Evolutionary conservation across 1,284 basidiomycete species (phyloP).

Genomic region (Moniliella sp.): DNA sequence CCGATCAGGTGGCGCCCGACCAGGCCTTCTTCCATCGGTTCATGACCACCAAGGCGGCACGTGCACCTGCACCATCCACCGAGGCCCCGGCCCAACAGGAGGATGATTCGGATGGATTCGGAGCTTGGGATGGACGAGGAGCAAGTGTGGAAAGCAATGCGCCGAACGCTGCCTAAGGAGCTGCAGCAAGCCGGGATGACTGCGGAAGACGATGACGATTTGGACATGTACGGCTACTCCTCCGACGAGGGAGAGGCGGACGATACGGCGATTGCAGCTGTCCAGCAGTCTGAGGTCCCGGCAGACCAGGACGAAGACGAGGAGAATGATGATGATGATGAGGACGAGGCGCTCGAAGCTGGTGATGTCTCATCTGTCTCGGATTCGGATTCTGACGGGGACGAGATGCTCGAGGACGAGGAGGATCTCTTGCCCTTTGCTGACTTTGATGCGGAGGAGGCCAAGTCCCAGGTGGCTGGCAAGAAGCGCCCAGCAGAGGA

Average conservation of each 20-base stretch:
- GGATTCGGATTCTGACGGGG: conserved; percentile 24
- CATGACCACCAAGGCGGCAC: conserved; percentile 28
- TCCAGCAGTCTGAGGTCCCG: conserved; percentile 3
- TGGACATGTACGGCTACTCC: conserved; percentile 37
- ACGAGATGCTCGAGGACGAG: conserved; percentile 28
- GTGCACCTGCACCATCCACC: conserved; percentile 3
- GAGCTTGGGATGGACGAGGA: no score
- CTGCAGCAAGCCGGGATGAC: conserved; percentile 2
- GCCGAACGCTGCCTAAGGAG: no score
- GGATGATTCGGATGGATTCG: conserved; percentile 10
- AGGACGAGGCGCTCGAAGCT: conserved; percentile 30
- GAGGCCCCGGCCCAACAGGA: no score
- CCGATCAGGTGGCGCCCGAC: conserved; percentile 62
- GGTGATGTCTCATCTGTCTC: conserved; percentile 1
- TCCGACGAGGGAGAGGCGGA: conserved; percentile 2
- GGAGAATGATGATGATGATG: conserved; percentile 6
- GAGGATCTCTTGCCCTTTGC: conserved; percentile 27
- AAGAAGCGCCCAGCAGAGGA: conserved; percentile 5
- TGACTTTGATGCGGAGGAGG: conserved; percentile 8
- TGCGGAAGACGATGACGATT: conserved; percentile 44
- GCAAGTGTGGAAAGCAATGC: no score
- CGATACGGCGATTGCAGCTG: conserved; percentile 8
- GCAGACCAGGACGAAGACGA: conserved; percentile 6
- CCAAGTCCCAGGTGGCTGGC: conserved; percentile 1
- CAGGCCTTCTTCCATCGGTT: conserved; percentile 41